These are phyloP conservation scores for Coemansia sp. DNA, from an alignment of 192 early-diverging fungal species.

Conservation along the genomic window DNA sequence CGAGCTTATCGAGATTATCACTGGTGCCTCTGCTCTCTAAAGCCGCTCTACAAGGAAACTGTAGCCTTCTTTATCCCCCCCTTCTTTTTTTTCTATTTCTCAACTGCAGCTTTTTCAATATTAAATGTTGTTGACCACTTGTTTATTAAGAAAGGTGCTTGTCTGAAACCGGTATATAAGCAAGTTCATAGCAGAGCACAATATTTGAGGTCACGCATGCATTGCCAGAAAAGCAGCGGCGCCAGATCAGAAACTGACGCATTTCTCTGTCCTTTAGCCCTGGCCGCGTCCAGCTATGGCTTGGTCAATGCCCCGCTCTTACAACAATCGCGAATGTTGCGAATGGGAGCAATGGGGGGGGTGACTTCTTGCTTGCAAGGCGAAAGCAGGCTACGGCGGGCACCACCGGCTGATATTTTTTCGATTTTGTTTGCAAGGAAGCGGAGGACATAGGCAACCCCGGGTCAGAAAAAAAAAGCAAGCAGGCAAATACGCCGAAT, in stretches of 20 bases:
- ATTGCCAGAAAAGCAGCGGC: neutral
- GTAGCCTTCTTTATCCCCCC: neutral
- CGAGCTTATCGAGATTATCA: conserved; percentile 97
- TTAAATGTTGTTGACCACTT: neutral
- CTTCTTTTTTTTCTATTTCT: conserved; percentile 1
- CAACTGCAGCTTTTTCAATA: conserved; percentile 1
- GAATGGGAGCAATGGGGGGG: too few species aligned
- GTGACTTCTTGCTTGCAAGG: too few species aligned
- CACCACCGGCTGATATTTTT: too few species aligned
- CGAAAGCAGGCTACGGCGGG: too few species aligned
- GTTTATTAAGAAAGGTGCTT: neutral
- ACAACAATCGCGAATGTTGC: too few species aligned
- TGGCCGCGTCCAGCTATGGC: too few species aligned
- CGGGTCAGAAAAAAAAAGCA: neutral
- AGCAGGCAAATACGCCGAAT: conserved; percentile 5
- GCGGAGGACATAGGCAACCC: neutral
- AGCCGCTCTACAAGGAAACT: neutral
- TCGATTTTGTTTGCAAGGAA: neutral
- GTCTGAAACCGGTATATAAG: neutral
- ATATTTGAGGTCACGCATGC: neutral
- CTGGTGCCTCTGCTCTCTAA: conserved; percentile 91
- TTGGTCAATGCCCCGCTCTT: too few species aligned
- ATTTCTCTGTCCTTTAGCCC: neutral
- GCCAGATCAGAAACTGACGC: neutral
- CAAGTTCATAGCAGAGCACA: neutral